Evolutionary conservation across 2,329 filamentous ascomycete genomes (phyloP).

Genomic region (Talaromyces sp.): DNA sequence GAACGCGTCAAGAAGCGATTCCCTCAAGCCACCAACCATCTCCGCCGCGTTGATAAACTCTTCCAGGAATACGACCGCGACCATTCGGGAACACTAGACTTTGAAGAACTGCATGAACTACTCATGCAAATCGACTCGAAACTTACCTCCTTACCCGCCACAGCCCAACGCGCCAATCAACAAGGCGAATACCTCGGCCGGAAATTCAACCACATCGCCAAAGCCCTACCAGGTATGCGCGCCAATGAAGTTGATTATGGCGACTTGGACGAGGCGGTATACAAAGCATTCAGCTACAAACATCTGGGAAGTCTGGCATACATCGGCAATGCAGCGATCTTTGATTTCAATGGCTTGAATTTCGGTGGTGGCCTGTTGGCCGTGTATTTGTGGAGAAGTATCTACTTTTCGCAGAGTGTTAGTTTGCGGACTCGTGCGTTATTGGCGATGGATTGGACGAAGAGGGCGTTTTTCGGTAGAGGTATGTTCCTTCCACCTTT

Average conservation of each 20-base stretch:
- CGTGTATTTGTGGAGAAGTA: slow-evolving; percentile 91
- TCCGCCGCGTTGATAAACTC: slow-evolving; percentile 84
- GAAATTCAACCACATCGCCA: slow-evolving; percentile 90
- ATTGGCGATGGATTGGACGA: slow-evolving; percentile 98
- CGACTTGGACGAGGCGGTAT: slow-evolving; percentile 86
- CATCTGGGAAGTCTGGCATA: slow-evolving; percentile 92
- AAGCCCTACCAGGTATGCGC: slow-evolving; percentile 68
- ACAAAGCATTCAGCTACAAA: slow-evolving; percentile 90
- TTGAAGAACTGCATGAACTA: slow-evolving; percentile 83
- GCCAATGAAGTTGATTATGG: slow-evolving; percentile 82
- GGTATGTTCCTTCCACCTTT: slow-evolving; percentile 55
- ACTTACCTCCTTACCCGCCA: slow-evolving; percentile 89
- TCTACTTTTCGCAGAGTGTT: slow-evolving; percentile 97
- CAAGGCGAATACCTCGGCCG: slow-evolving; percentile 88
- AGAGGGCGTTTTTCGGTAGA: slow-evolving; percentile 90
- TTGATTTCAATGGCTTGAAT: slow-evolving; percentile 79
- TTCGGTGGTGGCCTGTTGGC: slow-evolving; percentile 82
- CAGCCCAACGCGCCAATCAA: slow-evolving; percentile 92
- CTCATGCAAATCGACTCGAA: slow-evolving; percentile 91
- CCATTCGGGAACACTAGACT: slow-evolving; percentile 87
- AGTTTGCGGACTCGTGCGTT: slow-evolving; percentile 84
- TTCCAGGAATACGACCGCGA: slow-evolving; percentile 93
- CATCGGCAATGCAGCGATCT: slow-evolving; percentile 92
- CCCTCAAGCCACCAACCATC: slow-evolving; percentile 81
- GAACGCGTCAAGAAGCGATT: slow-evolving; percentile 81